Evolutionary conservation across 1,284 basidiomycete genomes (phyloP), one percentile per base, ranked within the genome.

Genomic region (Taiwanofungus camphoratus): DNA sequence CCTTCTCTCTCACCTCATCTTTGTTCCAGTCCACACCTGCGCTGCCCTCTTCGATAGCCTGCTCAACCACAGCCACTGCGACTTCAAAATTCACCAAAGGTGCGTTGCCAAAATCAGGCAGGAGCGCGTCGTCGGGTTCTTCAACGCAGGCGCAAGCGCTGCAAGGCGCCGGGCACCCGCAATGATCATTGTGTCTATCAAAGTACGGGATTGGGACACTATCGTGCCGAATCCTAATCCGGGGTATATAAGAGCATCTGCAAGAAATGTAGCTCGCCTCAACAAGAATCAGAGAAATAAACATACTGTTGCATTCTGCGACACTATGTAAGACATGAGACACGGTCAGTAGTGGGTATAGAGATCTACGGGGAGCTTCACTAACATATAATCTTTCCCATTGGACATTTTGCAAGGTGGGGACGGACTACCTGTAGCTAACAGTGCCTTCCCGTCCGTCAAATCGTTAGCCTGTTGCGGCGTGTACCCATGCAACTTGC

Each of bases 341-440:
- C 8, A 40, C 12, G 24, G 19, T 13, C 19, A 23, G 15, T 12
- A 41, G 32, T 18, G 7, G 16, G 21, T 19, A 16, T 13, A 11
- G 6, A 16, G 4, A 30, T 37, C 16, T 42, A n/a, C 20, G 15
- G 21, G 12, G 30, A 36, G 33, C 11, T 16, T 6, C 21, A 62
- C 76, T 58, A 49, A 83, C 81, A 71, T 60, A 55, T 87, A 87
- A 35, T 84, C 77, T 60, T 79, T 79, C 33, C 79, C 80, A 49
- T 73, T 73, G 2, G 80, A 74, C 66, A 76, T 74, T 61, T 79
- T 79, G n/a, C 79, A 82, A 11, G 79, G 79, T 4, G 76, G 76
- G 67, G 91, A 93, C 1, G 88, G 89, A 51, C 84, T 87, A 11
- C 89, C 89, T 5, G 87, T 91, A 0, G 87, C 85, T 39, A 92